Evolutionary conservation across 768 basidiomycete species (phyloP), one percentile per base, ranked within the genome.

Genomic region (Podaxis mareebaensis): DNA sequence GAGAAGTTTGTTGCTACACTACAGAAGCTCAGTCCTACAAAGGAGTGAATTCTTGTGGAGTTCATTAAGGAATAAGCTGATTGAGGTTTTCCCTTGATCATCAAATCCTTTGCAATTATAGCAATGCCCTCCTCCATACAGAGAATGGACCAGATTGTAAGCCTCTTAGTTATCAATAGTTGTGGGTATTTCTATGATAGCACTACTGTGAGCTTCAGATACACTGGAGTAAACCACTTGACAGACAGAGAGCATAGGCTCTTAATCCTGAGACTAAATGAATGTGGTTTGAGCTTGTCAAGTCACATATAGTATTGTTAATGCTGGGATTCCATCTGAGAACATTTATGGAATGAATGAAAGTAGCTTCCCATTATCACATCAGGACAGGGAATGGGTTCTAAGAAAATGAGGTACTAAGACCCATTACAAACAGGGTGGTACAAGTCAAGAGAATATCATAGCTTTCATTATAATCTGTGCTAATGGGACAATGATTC

Each of bases 281-380:
- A 26, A 30, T 66, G 7, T 79, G 76, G 76, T 79, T 74, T 61
- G 63, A 72, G 2, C 64, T 79, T n/a, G 58, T 78, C 17, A 65
- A 77, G 57, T 46, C 69, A 24, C 48, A 57, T 60, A 36, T 70
- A n/a, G n/a, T n/a, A n/a, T n/a, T 6, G 65, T 73, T 3, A 65
- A 70, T 5, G 17, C 61, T 22, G 68, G 67, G 8, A 70, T 75
- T 6, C 44, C 40, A 17, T 59, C 61, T 3, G 46, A 71, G 28
- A 55, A 74, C 53, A 66, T 74, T 2, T 81, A 77, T 66, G 74
- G 71, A 12, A 78, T 77, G 74, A 78, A 80, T 62, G 73, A 80
- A 66, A 77, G 71, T 40, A 74, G 76, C 5, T 70, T 76, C 39
- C 69, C 71, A 22, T 64, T 73, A 13, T 62, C 65, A 8, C 64